Evolutionary conservation across 768 basidiomycete genomes (phyloP).

Genomic region (Auricularia sp.): DNA sequence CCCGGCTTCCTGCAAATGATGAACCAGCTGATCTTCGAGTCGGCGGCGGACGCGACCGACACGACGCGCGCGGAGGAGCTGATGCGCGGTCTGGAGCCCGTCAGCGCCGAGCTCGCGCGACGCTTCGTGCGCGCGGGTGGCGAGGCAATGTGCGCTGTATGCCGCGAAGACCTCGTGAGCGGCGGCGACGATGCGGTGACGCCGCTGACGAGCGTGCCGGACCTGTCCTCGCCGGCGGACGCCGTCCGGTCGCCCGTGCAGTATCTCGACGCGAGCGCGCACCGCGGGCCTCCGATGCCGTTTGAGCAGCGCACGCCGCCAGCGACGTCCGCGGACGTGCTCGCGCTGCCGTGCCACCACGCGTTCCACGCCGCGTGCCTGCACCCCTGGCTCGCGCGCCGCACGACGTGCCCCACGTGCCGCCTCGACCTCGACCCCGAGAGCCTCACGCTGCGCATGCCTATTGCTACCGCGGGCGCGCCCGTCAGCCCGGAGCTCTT

Average conservation of each 20-base stretch:
- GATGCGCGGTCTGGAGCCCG: conserved; percentile 4
- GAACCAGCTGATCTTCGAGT: neutral
- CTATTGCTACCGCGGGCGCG: too few species aligned
- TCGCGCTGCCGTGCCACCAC: conserved; percentile 69
- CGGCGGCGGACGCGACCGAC: neutral
- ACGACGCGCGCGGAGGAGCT: neutral
- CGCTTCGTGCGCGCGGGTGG: neutral
- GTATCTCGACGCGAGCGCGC: neutral
- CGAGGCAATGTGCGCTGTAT: conserved; percentile 1
- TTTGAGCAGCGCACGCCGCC: neutral
- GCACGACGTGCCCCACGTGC: conserved; percentile 78
- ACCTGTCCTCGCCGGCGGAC: neutral
- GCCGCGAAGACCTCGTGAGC: neutral
- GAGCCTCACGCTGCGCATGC: conserved; percentile 36
- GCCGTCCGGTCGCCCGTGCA: neutral
- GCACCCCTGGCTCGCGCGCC: conserved; percentile 73
- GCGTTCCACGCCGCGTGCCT: conserved; percentile 73
- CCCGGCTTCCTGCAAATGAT: neutral
- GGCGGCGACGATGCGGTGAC: neutral
- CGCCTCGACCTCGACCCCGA: conserved; percentile 77
- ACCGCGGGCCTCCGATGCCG: neutral
- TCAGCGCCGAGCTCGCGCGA: neutral
- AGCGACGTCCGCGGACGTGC: conserved; percentile 21
- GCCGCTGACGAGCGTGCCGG: neutral
- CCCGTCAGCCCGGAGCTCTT: too few species aligned